Percentiles rank a stretch among this genome's conserved stretches.
These are phyloP conservation scores for Diplogelasinospora grovesii DNA, from an alignment of 495 filamentous ascomycete genomes.

Conservation along the genomic window DNA sequence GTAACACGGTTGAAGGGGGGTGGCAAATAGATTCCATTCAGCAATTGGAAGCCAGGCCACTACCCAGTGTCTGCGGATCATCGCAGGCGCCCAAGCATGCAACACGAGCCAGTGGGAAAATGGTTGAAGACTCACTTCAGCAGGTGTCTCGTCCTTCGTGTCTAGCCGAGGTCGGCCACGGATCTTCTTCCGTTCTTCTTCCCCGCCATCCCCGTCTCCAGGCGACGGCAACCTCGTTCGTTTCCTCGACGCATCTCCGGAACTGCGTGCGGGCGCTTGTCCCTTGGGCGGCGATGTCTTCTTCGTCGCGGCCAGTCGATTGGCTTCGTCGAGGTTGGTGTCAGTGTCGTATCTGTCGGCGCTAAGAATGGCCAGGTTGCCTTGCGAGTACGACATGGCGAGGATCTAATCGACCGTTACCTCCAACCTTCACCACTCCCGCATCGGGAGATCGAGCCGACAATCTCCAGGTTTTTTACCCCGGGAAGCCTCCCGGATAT, in stretches of 20 bases:
- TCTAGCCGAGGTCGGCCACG: conserved; percentile 66
- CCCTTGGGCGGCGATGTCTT: conserved; percentile 8
- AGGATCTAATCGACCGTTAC: background rate
- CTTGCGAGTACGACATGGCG: conserved; percentile 28
- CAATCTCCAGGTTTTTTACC: no score
- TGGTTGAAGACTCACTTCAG: conserved; percentile 36
- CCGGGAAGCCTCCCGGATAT: no score
- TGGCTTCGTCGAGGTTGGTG: conserved; percentile 5
- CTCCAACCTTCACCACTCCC: no score
- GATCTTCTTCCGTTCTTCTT: conserved; percentile 44
- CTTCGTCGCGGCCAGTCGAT: conserved; percentile 8
- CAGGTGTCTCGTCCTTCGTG: conserved; percentile 57
- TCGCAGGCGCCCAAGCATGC: no score
- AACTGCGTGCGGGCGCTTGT: background rate
- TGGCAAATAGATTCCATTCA: no score
- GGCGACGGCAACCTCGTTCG: conserved; percentile 12
- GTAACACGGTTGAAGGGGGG: background rate
- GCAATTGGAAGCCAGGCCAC: no score
- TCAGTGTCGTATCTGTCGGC: conserved; percentile 42
- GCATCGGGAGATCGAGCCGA: no score
- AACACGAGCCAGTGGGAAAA: background rate
- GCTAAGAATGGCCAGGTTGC: conserved; percentile 40
- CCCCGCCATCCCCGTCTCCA: conserved; percentile 19
- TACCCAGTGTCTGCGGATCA: no score
- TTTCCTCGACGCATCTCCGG: conserved; percentile 25